Evolutionary conservation across 2,329 filamentous ascomycete genomes (phyloP), one percentile per base, ranked within the genome.

Genomic region (Lojkania enalia): DNA sequence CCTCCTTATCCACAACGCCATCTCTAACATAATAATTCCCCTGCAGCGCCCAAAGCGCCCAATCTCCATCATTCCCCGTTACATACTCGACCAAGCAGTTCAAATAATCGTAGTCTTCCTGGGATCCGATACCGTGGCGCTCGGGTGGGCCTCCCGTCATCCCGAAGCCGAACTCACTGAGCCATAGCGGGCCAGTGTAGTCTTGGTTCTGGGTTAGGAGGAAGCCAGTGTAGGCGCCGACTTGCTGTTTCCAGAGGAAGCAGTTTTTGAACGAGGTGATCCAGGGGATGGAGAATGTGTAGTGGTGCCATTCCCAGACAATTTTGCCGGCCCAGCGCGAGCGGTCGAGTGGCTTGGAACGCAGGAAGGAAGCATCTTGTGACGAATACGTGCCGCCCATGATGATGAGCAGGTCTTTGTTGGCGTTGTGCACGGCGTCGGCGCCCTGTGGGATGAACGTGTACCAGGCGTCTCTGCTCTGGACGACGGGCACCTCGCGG

Each of bases 271-370:
- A 53, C 3, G 54, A 54, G n/a, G 63, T 67, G 19, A 78, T 80
- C 65, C 78, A 82, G 13, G 48, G 47, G 9, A 53, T 50, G 3
- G 38, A 48, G 36, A 56, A 58, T 38, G 69, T 71, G 69, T 83
- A 83, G 21, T 74, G 73, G 66, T 83, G 79, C 63, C 77, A 78
- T 64, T 83, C 80, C 78, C 79, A 82, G 11, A 82, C 78, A 46
- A 78, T 72, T 65, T 82, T 82, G 42, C 71, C 70, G 14, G 40
- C 48, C 21, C 39, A 57, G 9, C 60, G 69, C 3, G 61, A 61
- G 35, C 71, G 74, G 61, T 80, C 74, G 42, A 82, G 70, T 35
- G 55, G 60, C 20, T 58, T 57, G 23, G 48, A 52, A 20, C 70
- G 63, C 23, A 81, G 49, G 47, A 73, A 74, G 3, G 68, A 68